Conservation (phyloP, 164 flowering plant genomes). For the Tetrastigma voinierianum region DNA sequence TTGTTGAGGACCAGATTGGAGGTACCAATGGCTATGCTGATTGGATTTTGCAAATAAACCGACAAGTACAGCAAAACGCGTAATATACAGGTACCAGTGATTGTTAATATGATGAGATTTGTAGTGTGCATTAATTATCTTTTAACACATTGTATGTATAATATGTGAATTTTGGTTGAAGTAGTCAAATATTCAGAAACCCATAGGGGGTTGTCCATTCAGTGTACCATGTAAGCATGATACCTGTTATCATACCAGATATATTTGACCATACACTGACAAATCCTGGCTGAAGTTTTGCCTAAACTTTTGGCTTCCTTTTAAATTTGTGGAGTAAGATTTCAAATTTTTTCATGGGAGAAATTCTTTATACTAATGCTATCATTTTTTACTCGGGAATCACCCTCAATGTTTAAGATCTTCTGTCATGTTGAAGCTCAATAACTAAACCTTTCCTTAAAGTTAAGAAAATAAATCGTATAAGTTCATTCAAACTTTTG, state of each 20-base stretch:
- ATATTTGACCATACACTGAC: neutral
- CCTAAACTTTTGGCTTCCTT: neutral
- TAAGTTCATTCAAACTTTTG: no score
- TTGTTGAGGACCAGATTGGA: slow-evolving; percentile 79
- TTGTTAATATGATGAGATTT: neutral
- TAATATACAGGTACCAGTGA: slow-evolving; percentile 37
- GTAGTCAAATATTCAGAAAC: no score
- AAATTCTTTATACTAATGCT: neutral
- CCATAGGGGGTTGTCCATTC: no score
- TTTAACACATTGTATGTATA: neutral
- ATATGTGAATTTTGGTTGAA: no score
- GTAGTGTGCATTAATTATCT: neutral
- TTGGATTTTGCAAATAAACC: slow-evolving; percentile 77
- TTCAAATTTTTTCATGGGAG: no score
- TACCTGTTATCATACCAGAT: neutral
- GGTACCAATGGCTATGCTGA: slow-evolving; percentile 78
- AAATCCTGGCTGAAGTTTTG: neutral
- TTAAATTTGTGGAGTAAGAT: neutral
- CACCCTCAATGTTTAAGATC: neutral
- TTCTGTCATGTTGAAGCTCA: neutral
- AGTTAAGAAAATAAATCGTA: no score
- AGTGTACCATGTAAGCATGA: neutral
- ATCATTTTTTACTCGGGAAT: neutral
- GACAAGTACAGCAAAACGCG: slow-evolving; percentile 83
- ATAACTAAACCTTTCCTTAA: neutral